Evolutionary conservation across 2,329 filamentous ascomycete species (phyloP).

Genomic region (Pezicula radicicola): DNA sequence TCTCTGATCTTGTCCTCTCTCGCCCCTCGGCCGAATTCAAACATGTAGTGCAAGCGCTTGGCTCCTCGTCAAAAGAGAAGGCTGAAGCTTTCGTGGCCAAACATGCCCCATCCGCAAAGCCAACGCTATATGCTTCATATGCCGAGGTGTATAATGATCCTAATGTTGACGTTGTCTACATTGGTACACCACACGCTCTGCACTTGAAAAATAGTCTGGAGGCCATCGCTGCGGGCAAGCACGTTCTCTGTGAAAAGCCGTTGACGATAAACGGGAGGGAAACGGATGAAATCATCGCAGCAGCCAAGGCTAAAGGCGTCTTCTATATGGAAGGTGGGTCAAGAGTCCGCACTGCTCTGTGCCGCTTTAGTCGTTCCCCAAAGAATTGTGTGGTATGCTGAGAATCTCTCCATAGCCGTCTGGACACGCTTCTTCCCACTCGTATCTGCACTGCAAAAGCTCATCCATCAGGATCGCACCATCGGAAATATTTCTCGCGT

Average conservation of each 20-base stretch:
- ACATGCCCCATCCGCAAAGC: slow-evolving; percentile 15
- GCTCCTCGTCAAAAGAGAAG: slow-evolving; percentile 36
- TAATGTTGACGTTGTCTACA: slow-evolving; percentile 63
- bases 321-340: slow-evolving; percentile 33
- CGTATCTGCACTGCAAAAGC: slow-evolving; percentile 34
- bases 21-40: slow-evolving; percentile 33
- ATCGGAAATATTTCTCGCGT: slow-evolving; percentile 37
- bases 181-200: slow-evolving; percentile 66
- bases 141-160: slow-evolving; percentile 58
- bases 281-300: slow-evolving; percentile 51
- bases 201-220: slow-evolving; percentile 66
- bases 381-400: not conserved
- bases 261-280: slow-evolving; percentile 66
- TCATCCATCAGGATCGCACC: slow-evolving; percentile 32
- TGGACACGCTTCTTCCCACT: slow-evolving; percentile 68
- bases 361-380: not conserved
- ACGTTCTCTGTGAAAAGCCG: slow-evolving; percentile 67
- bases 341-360: not conserved
- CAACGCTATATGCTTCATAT: slow-evolving; percentile 52
- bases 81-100: slow-evolving; percentile 35
- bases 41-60: slow-evolving; percentile 40
- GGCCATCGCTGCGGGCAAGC: slow-evolving; percentile 59
- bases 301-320: slow-evolving; percentile 54
- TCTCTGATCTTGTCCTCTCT: slow-evolving; percentile 36
- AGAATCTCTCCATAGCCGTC: slow-evolving; percentile 39